Base-by-base conservation (phyloP, 2,329 filamentous ascomycete genomes). In the Boeremia exigua region DNA sequence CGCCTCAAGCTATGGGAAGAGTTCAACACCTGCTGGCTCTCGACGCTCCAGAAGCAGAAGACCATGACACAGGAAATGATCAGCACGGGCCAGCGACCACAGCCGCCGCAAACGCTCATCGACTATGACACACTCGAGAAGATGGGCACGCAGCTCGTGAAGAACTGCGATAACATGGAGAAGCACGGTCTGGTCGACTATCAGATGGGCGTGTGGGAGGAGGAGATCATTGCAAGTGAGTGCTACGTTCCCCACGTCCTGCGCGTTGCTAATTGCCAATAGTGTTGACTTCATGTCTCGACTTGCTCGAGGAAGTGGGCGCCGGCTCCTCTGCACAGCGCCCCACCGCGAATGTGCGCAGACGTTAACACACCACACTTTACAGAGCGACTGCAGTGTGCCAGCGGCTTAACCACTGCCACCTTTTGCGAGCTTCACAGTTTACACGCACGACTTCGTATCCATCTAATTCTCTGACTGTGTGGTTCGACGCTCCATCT, bases 141-240 rank as follows among this genome's bases (percentile, higher is more conserved):
- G 63, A 88, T 98, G 84, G 92, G 91, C 11, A 88, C 89, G 50
- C 89, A 96, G 67, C 77, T 99, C 28, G 84, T 96, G 52, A 84
- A 87, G 46, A 81, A 96, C 46, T 96, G 93, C 72, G 92, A 98
- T 72, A 85, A 85, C 46, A 85, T 98, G 59, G 94, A 98, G 75
- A 88, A 89, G 63, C 88, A 96, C 71, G 95, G 95, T n/a, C 80
- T 99, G 43, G 92, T 99, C 10, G 95, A 99, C 78, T 99, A 98
- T 74, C 90, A 98, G 70, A 96, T 96, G 79, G 95, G 95, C 8
- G 91, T 98, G 25, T 96, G 92, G 86, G 95, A 98, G 77, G 93
- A 98, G 72, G 87, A 91, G 70, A 97, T 98, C 66, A 85, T 95
- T 65, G 84, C 85, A 55, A 84, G 93, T 96, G 81, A 77, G 90